Conservation (phyloP, 148 eudicot genomes). For the Amaranthus palmeri region DNA sequence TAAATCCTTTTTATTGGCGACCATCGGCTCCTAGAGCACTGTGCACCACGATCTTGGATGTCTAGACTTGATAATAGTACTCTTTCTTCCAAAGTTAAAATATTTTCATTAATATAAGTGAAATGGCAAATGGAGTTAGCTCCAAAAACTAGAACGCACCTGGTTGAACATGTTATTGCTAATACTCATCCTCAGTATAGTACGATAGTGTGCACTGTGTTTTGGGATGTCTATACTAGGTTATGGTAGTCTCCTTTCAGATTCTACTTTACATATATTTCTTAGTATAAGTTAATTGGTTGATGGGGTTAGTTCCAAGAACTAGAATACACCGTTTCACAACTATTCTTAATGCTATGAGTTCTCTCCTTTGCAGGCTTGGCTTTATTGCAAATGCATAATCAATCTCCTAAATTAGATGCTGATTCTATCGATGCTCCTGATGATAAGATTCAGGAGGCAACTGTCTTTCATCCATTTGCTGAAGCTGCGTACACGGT, state of each 20-base stretch:
- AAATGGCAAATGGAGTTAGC: not conserved
- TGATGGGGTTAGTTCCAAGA: too few relatives aligned
- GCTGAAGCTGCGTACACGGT: slow-evolving; percentile 90
- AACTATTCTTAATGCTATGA: not conserved
- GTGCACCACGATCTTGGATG: not conserved
- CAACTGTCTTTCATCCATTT: slow-evolving; percentile 51
- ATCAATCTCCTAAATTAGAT: slow-evolving; percentile 33
- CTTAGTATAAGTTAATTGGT: too few relatives aligned
- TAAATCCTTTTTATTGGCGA: not conserved
- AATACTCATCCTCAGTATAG: not conserved
- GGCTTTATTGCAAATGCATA: slow-evolving; percentile 50
- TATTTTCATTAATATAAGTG: not conserved
- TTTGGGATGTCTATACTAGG: too few relatives aligned
- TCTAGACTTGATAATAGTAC: not conserved
- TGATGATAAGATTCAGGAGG: slow-evolving; percentile 47
- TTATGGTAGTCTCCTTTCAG: too few relatives aligned
- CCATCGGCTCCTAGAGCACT: not conserved
- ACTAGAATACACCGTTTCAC: not conserved
- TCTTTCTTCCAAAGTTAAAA: not conserved
- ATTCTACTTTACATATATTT: too few relatives aligned
- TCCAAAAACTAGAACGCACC: not conserved
- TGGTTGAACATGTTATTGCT: not conserved
- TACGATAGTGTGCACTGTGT: too few relatives aligned
- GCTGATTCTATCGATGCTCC: slow-evolving; percentile 50
- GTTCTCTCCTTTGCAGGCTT: slow-evolving; percentile 36